A percentile compares a stretch with the other conserved stretches of the same genome.
phyloP scores from a whole-genome alignment of 306 rosid genomes.

The Canavalia gladiata region DNA sequence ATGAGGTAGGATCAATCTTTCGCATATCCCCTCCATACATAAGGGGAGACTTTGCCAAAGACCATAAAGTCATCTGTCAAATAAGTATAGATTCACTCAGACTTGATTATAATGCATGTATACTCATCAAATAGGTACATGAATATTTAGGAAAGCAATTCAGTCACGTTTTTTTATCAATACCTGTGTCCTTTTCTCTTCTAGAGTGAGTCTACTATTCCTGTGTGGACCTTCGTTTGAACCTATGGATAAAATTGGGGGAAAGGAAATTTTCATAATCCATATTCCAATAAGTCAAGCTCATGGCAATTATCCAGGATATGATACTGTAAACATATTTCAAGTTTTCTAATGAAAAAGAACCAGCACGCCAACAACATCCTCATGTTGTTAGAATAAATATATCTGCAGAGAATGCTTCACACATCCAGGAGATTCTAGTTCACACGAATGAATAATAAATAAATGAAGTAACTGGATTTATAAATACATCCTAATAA shows the following conservation, averaged over 20 bases:
- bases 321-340: conserved; percentile 24
- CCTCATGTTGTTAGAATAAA: background rate
- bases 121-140: conserved; percentile 29
- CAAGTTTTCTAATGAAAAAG: conserved; percentile 5
- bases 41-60: conserved; percentile 94
- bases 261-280: conserved; percentile 22
- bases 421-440: background rate
- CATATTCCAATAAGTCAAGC: conserved; percentile 41
- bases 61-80: conserved; percentile 89
- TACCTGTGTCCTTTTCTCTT: conserved; percentile 93
- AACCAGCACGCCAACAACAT: background rate
- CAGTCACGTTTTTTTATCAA: background rate
- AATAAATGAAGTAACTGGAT: conserved; percentile 10
- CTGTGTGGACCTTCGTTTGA: conserved; percentile 91
- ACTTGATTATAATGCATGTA: background rate
- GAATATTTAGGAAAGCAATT: conserved; percentile 38
- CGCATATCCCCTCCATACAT: conserved; percentile 98
- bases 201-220: conserved; percentile 55
- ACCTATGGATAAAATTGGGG: conserved; percentile 54
- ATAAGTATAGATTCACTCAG: conserved; percentile 28
- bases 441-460: conserved; percentile 1
- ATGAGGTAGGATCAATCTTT: conserved; percentile 64
- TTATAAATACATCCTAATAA: conserved; percentile 19
- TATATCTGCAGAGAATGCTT: background rate
- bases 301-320: conserved; percentile 30